Conservation (phyloP, 306 rosid genomes). For the Pterocarpus santalinus region DNA sequence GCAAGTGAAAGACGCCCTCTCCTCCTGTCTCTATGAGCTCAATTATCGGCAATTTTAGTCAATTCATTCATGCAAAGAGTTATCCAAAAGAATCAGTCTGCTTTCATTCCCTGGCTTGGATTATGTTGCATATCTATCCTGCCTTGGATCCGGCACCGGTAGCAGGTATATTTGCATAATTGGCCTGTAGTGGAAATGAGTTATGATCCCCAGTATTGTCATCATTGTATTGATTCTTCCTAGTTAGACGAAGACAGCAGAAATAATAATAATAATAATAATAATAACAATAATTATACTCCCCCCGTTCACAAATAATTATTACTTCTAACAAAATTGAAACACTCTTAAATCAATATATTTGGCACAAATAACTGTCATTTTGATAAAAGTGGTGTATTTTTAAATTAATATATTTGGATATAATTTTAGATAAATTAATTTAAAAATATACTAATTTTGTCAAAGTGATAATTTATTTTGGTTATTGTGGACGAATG, state of each 20-base stretch:
- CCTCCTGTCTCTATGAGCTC: constrained; percentile 79
- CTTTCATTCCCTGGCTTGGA: constrained; percentile 26
- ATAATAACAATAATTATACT: not conserved
- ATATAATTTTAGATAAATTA: too few relatives aligned
- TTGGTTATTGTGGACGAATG: too few relatives aligned
- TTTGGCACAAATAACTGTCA: too few relatives aligned
- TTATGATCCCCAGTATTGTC: constrained; percentile 30
- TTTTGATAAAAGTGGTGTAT: too few relatives aligned
- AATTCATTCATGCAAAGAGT: constrained; percentile 31
- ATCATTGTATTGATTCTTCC: constrained; percentile 18
- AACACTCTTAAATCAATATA: too few relatives aligned
- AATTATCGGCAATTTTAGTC: constrained; percentile 56
- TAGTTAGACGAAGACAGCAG: constrained; percentile 28
- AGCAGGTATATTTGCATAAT: constrained; percentile 41
- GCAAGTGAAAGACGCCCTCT: constrained; percentile 79
- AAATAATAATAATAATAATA: not conserved
- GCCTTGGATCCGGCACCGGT: constrained; percentile 37
- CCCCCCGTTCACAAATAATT: too few relatives aligned
- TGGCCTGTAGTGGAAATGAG: constrained; percentile 15
- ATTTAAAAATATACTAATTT: too few relatives aligned
- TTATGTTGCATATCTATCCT: constrained; percentile 8
- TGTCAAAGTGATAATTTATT: too few relatives aligned
- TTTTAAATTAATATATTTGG: too few relatives aligned
- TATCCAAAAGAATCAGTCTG: constrained; percentile 36
- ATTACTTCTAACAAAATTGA: too few relatives aligned